Evolutionary conservation across 2,329 filamentous ascomycete species (phyloP), one percentile per base, ranked within the genome.

Genomic region (Teratosphaeria nubilosa): DNA sequence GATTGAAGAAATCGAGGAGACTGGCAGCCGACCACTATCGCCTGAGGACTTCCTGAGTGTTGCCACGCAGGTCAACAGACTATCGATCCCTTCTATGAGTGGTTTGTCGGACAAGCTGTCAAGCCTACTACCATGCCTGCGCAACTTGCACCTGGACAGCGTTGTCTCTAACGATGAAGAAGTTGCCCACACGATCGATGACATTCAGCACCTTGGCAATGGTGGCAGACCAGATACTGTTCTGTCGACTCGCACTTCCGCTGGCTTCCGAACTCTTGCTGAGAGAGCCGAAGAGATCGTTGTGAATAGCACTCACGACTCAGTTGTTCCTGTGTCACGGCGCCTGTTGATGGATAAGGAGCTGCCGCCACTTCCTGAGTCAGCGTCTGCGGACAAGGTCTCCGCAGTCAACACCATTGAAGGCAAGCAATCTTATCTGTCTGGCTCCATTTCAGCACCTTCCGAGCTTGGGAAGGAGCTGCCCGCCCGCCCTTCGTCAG

Each of bases 61-160:
- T 53, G 69, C 71, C n/a, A 66, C 66, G 10, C 77, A 79, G 64
- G 70, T 78, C 63, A 74, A 77, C 27, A 71, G 73, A 31, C 65
- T 79, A 24, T 74, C 73, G 4, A 74, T 80, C 25, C 77, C 77
- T 16, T 77, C 74, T 4, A 72, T 78, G 16, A 70, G 69, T 30
- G 74, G 70, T 11, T 68, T 79, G 7, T 78, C 76, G 1, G 71
- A 77, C 54, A 72, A 76, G 22, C 66, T 79, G 13, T 77, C 76
- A 0, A 74, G 76, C 64, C 68, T 78, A 13, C 62, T 79, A 20
- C 77, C 77, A 5, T 74, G 74, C 10, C 61, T 80, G 55, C 71
- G 61, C 22, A 68, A 66, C 50, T 68, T 75, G 51, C 71, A 73
- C 56, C 68, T 72, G 24, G 70, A 72, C 34, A 72, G 69, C 53